These are phyloP conservation scores for Allomyces arbusculus DNA, from an alignment of 192 early-diverging fungal species.

Conservation along the genomic window DNA sequence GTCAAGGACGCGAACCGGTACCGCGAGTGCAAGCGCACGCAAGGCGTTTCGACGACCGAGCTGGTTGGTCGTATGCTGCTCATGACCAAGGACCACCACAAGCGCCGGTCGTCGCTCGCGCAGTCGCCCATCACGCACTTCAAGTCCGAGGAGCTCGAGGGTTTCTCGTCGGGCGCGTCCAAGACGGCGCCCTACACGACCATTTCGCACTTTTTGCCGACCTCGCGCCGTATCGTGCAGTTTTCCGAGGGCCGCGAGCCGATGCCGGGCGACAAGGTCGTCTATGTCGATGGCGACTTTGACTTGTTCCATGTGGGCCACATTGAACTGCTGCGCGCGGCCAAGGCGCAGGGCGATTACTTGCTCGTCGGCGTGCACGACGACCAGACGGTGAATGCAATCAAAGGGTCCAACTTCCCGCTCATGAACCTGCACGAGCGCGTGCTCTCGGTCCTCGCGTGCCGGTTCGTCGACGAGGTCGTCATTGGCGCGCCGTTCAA, in stretches of 20 bases:
- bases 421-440: conserved; percentile 93
- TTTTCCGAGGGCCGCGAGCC: conserved; percentile 72
- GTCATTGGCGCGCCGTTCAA: conserved; percentile 81
- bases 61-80: conserved; percentile 87
- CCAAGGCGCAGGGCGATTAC: conserved; percentile 66
- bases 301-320: conserved; percentile 93
- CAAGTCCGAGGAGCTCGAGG: conserved; percentile 35
- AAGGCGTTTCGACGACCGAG: conserved; percentile 92
- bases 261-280: conserved; percentile 48
- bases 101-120: conserved; percentile 25
- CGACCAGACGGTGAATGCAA: conserved; percentile 68
- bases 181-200: conserved; percentile 21
- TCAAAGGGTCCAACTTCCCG: conserved; percentile 74
- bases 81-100: conserved; percentile 74
- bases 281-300: conserved; percentile 93
- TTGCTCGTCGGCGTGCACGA: conserved; percentile 85
- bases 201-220: conserved; percentile 75
- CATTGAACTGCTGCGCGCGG: conserved; percentile 76
- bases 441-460: conserved; percentile 74
- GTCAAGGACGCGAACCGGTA: conserved; percentile 91
- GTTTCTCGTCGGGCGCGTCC: conserved; percentile 15
- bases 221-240: conserved; percentile 66
- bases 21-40: conserved; percentile 86
- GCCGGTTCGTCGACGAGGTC: conserved; percentile 84
- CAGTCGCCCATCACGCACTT: conserved; percentile 26